Percentiles rank a stretch among this genome's conserved stretches.
Evolutionary conservation across 192 early-diverging fungal genomes (phyloP).

Genomic region (Podila epicladia): DNA sequence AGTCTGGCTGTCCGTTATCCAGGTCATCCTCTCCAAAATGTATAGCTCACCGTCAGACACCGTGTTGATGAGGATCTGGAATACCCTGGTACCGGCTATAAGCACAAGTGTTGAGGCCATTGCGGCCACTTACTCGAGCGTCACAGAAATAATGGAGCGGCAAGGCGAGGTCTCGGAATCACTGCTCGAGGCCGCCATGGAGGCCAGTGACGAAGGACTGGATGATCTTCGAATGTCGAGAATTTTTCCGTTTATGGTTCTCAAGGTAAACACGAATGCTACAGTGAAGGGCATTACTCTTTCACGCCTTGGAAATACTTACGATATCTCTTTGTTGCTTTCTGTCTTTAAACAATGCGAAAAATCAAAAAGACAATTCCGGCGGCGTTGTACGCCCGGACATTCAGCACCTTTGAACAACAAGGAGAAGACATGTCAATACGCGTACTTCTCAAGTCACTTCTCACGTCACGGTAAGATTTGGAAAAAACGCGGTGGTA

Average conservation of each 20-base stretch:
- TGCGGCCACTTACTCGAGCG: not conserved
- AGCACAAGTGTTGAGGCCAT: slow-evolving; percentile 8
- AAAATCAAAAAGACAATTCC: not conserved
- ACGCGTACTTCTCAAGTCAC: not conserved
- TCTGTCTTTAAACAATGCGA: too few relatives aligned
- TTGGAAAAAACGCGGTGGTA: too few relatives aligned
- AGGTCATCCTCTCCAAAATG: slow-evolving; percentile 3
- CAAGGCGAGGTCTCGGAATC: slow-evolving; percentile 22
- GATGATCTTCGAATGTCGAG: slow-evolving; percentile 25
- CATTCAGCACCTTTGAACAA: not conserved
- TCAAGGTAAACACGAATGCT: slow-evolving; percentile 16
- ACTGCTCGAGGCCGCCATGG: slow-evolving; percentile 15
- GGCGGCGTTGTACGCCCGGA: not conserved
- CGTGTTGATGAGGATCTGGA: slow-evolving; percentile 16
- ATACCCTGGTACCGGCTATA: slow-evolving; percentile 8
- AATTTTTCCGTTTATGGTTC: slow-evolving; percentile 8
- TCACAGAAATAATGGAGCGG: slow-evolving; percentile 12
- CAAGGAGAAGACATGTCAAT: not conserved
- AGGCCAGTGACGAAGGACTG: slow-evolving; percentile 27
- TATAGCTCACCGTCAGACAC: slow-evolving; percentile 8
- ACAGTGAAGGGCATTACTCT: not conserved
- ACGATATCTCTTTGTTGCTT: not conserved
- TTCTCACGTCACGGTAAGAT: not conserved
- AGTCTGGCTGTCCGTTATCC: slow-evolving; percentile 5
- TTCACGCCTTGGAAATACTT: not conserved